Base-by-base conservation (phyloP, 495 filamentous ascomycete species). In the Penicillium daleae region DNA sequence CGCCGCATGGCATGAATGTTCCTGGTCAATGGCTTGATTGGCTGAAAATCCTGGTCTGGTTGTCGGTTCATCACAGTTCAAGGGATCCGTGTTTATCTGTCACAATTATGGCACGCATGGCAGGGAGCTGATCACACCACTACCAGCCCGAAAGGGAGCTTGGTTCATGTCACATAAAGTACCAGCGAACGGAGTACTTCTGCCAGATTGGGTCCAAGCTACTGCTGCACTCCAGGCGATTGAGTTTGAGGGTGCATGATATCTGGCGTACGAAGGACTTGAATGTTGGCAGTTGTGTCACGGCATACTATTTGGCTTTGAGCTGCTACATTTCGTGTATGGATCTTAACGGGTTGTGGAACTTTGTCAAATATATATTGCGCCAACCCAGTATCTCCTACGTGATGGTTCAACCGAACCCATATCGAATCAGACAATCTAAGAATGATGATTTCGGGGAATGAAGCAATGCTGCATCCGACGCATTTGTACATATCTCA, bases 91-190 rank as follows among this genome's bases (percentile, higher is more conserved):
- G 60, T 61, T 61, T 55, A 37, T 42, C 62, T 63, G 60, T 66
- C 68, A 70, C 65, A 64, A 58, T 35, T 65, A 26, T 57, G 32
- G 42, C n/a, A 22, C 51, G 58, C 59, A 61, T 65, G 35, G 56
- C 33, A 53, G 19, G 22, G 57, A 56, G 40, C 29, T 44, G 54
- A 57, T 66, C 53, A 46, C 42, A 46, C 21, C 12, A 42, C n/a
- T 21, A 21, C 19, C 3, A 42, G 15, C n/a, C 39, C 0, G 4
- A 21, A 42, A 19, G 39, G 39, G n/a, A 42, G 22, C 19, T 24
- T 12, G 9, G 21, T 8, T 46, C 19, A 46, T 46, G 19, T 13
- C 42, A 46, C 42, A 24, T 46, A 22, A 24, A 46, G 21, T 46
- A 19, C 42, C 42, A 9, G 8, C 42, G 42, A 46, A 46, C 42